These are phyloP conservation scores for Nigrospora oryzae DNA, from an alignment of 2,329 filamentous ascomycete genomes.

Conservation along the genomic window DNA sequence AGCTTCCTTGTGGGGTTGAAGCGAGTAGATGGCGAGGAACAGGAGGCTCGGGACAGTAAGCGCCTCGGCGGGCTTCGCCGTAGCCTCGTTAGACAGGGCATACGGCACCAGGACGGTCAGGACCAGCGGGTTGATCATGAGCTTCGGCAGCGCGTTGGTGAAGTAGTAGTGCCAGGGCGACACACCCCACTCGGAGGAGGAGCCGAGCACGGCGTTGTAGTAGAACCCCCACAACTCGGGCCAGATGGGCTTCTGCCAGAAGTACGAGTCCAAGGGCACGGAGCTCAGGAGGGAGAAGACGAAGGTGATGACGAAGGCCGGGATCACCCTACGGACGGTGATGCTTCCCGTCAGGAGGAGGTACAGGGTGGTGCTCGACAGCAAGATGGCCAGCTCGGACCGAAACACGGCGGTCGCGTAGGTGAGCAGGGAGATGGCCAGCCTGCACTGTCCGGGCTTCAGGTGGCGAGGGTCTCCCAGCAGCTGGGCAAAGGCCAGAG, in stretches of 20 bases:
- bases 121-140: conserved; percentile 72
- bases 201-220: conserved; percentile 81
- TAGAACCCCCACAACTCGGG: conserved; percentile 84
- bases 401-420: conserved; percentile 79
- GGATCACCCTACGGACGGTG: conserved; percentile 38
- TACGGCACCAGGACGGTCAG: conserved; percentile 46
- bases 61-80: conserved; percentile 30
- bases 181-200: conserved; percentile 80
- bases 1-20: conserved; percentile 92
- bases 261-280: conserved; percentile 77
- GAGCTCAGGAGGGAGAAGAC: conserved; percentile 60
- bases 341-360: conserved; percentile 34
- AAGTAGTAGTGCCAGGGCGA: conserved; percentile 86
- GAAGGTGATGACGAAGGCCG: conserved; percentile 57
- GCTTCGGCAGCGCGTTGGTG: conserved; percentile 66
- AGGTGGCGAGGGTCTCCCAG: conserved; percentile 25
- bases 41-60: conserved; percentile 58
- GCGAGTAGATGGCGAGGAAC: conserved; percentile 74
- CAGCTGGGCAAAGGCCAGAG: conserved; percentile 48
- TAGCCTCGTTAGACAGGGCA: conserved; percentile 39
- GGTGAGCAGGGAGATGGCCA: conserved; percentile 68
- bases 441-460: conserved; percentile 39
- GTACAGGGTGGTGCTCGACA: conserved; percentile 58
- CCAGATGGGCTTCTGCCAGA: conserved; percentile 86
- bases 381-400: conserved; percentile 77